Conservation (phyloP, 1,284 basidiomycete species). For the Tranzscheliella williamsii region DNA sequence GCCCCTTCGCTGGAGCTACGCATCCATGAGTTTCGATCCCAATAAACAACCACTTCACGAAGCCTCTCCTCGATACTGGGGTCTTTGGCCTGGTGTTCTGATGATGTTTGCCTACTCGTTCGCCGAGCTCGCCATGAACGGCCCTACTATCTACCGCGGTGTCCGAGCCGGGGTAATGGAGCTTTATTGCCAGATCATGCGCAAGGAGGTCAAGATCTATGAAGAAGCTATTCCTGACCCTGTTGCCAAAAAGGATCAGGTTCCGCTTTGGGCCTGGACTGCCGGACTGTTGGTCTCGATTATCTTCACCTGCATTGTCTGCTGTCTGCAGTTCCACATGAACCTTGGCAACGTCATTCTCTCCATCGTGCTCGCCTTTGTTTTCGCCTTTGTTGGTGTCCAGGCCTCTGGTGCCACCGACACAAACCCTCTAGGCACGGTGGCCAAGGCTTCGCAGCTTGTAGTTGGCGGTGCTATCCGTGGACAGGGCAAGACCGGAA, state of each 20-base stretch:
- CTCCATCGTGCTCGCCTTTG: slow-evolving; percentile 65
- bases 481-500: slow-evolving; percentile 64
- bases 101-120: slow-evolving; percentile 62
- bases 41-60: slow-evolving; percentile 35
- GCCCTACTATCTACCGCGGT: slow-evolving; percentile 53
- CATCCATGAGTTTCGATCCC: slow-evolving; percentile 39
- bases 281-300: slow-evolving; percentile 66
- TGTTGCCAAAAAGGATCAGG: slow-evolving; percentile 64
- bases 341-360: slow-evolving; percentile 63
- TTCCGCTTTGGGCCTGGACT: slow-evolving; percentile 68
- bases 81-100: slow-evolving; percentile 72
- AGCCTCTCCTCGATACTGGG: slow-evolving; percentile 72
- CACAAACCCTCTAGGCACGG: slow-evolving; percentile 47
- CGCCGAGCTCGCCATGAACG: slow-evolving; percentile 58
- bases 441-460: slow-evolving; percentile 54
- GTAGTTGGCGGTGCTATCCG: slow-evolving; percentile 50
- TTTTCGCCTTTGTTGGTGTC: slow-evolving; percentile 73
- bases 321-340: slow-evolving; percentile 51
- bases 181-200: slow-evolving; percentile 22
- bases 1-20: slow-evolving; percentile 33
- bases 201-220: slow-evolving; percentile 20
- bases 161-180: slow-evolving; percentile 42
- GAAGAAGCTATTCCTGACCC: slow-evolving; percentile 43
- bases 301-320: slow-evolving; percentile 67
- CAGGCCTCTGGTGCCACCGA: slow-evolving; percentile 62